Base-by-base conservation (phyloP, 345 rosid species). In the Acer campestre region DNA sequence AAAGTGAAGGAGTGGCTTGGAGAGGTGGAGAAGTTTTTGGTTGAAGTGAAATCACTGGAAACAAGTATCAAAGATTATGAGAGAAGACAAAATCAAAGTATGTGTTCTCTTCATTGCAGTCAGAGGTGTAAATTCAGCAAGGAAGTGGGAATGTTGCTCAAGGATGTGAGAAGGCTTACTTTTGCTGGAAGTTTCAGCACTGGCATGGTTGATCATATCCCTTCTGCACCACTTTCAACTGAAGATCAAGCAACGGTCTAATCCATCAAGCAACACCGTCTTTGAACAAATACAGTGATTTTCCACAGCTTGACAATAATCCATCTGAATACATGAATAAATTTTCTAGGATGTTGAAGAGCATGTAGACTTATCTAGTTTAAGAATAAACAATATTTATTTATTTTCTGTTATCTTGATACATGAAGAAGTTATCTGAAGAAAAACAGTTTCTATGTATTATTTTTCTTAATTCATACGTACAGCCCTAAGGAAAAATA, bases 81-180 rank as follows among this genome's bases (percentile, higher is more conserved):
- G 62, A 58, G 62, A 58, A 58, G 62, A 58, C 25, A 58, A 58
- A 10, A 46, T 9, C 49, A 46, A 10, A 46, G 49, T 10, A 46
- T 13, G 49, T 46, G 49, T 46, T 46, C 49, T 1, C 2, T 3
- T 46, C 49, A 46, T 46, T 46, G 49, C 49, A 58, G 62, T 58
- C 62, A 58, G 62, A 58, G 62, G 25, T 58, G 22, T 58, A 58
- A 58, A 58, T 58, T 58, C 62, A 58, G 62, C 25, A 58, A 58
- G 62, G 62, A 58, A n/a, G 62, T 58, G n/a, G 62, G 62, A 58
- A 6, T 58, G 23, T n/a, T 58, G 22, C 62, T 58, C 62, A 58
- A 58, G 62, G n/a, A 58, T n/a, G 62, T 58, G 62, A 58, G n/a
- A 58, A 58, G n/a, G 14, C 25, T 58, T 58, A 58, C 62, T 58